Evolutionary conservation across 2,329 filamentous ascomycete species (phyloP), one percentile per base, ranked within the genome.

Genomic region (Epichloe hybrida): DNA sequence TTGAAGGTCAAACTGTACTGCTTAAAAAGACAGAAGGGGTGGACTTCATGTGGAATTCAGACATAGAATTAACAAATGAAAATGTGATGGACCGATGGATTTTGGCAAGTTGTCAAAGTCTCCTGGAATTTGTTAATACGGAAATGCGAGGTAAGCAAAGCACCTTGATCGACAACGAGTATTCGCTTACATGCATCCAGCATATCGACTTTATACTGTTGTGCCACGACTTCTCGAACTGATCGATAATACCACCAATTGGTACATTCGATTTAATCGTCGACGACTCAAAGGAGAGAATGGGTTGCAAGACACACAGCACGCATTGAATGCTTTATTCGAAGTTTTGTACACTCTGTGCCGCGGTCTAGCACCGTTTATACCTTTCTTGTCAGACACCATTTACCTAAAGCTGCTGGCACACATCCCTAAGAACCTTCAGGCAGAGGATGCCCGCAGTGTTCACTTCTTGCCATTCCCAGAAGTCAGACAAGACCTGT

Each of bases 31-130:
- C 86, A 20, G 83, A 86, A 53, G 75, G 80, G 46, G 73, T 87
- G 23, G 81, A 93, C 57, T 96, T 84, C 62, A 67, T 80, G 50
- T 95, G 90, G 66, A 82, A 94, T 60, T 84, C 87, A 3, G 75
- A 79, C 54, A 80, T 84, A 54, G 86, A 87, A 66, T 77, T 81
- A 53, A 81, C 76, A 11, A 91, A 93, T 66, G 83, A 78, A 51
- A 97, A 96, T 60, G 88, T 96, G 52, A 95, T 97, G 85, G 91
- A 97, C 65, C 80, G 84, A 54, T 97, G 91, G 91, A 93, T 97
- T 59, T 71, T 97, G 62, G 91, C 91, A 54, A 88, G 85, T 59
- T 94, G 87, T 61, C 91, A 97, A 67, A 94, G 87, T 61, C 74
- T 97, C 58, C 75, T 97, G 52, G 83, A 89, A 61, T 96, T 93